Conservation (phyloP, 139 green algal species). For the Pleodorina starrii region DNA sequence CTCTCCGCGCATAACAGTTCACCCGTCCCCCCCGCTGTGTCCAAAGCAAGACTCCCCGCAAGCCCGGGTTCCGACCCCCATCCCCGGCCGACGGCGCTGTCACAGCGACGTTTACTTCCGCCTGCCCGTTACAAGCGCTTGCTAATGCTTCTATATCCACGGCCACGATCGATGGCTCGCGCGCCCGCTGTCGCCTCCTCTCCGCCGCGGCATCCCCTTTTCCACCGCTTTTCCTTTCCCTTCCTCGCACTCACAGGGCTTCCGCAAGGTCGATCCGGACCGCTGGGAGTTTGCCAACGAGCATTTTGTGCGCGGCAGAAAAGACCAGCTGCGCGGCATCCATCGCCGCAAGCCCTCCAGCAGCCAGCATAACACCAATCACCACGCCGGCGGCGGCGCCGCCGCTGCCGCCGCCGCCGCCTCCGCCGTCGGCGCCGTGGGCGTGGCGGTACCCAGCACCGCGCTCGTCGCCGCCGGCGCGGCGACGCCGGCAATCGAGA, state of each 20-base stretch:
- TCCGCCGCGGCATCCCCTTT: too few species aligned
- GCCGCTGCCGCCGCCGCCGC: not conserved
- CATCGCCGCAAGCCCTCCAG: conserved; percentile 81
- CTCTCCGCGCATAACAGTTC: too few species aligned
- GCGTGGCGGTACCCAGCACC: conserved; percentile 20
- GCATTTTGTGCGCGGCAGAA: conserved; percentile 83
- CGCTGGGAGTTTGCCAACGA: conserved; percentile 98
- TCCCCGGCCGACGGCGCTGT: too few species aligned
- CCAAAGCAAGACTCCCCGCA: too few species aligned
- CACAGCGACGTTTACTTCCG: too few species aligned
- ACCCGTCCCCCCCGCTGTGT: too few species aligned
- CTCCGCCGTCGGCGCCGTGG: too few species aligned
- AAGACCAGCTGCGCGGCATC: conserved; percentile 88
- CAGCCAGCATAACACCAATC: not conserved
- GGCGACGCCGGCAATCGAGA: conserved; percentile 60
- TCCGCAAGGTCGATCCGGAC: conserved; percentile 97
- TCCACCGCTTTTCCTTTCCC: not conserved
- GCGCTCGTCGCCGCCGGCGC: conserved; percentile 1
- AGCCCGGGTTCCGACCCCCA: too few species aligned
- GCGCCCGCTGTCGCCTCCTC: too few species aligned
- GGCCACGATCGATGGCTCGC: too few species aligned
- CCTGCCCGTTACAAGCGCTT: too few species aligned
- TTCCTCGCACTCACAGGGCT: conserved; percentile 75
- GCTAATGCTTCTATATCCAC: too few species aligned
- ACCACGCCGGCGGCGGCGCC: not conserved